Evolutionary conservation across 441 rosid genomes (phyloP), one percentile per base, ranked within the genome.

Genomic region (Corymbia citriodora): DNA sequence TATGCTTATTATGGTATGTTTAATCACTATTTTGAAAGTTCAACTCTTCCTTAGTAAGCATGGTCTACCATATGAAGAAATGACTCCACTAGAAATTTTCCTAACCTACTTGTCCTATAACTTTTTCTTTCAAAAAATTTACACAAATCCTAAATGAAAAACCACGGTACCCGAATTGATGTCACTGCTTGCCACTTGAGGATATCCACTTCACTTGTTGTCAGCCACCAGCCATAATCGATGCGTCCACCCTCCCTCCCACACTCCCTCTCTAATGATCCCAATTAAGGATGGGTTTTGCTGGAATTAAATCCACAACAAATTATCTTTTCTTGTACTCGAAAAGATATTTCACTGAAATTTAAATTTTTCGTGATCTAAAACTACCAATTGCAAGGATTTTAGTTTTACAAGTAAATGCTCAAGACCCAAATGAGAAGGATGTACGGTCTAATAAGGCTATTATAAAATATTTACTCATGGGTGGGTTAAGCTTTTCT

Each of bases 321-420:
- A 57, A 25, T 10, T 59, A 59, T 25, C 0, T 59, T 57, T 23
- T 18, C 29, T 23, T 10, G 0, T 4, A 0, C 25, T 61, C 31
- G 4, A 61, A 59, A 59, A 61, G 14, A 61, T 61, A 11, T 25
- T 61, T 61, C 8, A 6, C 8, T 27, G 11, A 3, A 27, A 61
- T 61, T 61, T 5, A 61, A 61, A 40, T 40, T 40, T 40, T 40
- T 40, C 40, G 40, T 5, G 40, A 40, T 40, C 40, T 40, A 3
- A 3, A 40, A 40, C 40, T 40, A 40, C 3, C 5, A 3, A 40
- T 40, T 40, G 40, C 40, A 40, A 40, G 40, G 40, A 40, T 40
- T 40, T 40, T 40, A 40, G 40, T 40, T 40, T 40, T 40, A 40
- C 40, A 40, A 40, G 40, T 40, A 40, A 40, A 40, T 40, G 40